These are phyloP conservation scores for Elymus sibiricus DNA, from an alignment of 176 grass and related monocot genomes.

Conservation along the genomic window DNA sequence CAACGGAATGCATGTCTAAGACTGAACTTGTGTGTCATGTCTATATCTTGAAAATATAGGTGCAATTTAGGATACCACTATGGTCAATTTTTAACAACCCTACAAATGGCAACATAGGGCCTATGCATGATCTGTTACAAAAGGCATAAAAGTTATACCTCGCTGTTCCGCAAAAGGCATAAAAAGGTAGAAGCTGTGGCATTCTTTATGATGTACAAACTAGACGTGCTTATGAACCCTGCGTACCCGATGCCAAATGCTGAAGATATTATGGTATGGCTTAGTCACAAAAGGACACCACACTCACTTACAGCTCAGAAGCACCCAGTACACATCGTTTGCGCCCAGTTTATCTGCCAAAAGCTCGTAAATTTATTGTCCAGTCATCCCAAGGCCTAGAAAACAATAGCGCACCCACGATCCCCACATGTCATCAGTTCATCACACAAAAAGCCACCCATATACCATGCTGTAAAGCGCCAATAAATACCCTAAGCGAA, in stretches of 20 bases:
- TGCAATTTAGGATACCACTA: background rate
- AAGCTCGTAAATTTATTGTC: constrained; percentile 17
- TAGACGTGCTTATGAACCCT: background rate
- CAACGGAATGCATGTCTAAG: background rate
- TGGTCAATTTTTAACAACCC: background rate
- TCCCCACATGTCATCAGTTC: background rate
- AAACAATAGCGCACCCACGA: background rate
- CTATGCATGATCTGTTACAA: constrained; percentile 1
- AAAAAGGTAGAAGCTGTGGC: background rate
- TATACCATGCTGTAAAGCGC: background rate
- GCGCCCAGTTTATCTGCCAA: background rate
- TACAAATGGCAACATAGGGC: background rate
- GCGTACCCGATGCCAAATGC: background rate
- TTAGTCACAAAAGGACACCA: background rate
- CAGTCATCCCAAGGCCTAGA: background rate
- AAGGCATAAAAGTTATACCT: background rate
- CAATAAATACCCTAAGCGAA: background rate
- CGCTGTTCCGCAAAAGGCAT: background rate
- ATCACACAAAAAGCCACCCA: background rate
- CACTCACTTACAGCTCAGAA: background rate
- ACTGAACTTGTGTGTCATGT: background rate
- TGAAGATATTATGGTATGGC: background rate
- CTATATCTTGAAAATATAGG: constrained; percentile 16
- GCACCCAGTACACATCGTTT: background rate
- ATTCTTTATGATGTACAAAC: background rate